A percentile compares a stretch with the other conserved stretches of the same genome.
Evolutionary conservation across 148 eudicot genomes (phyloP).

Genomic region (Rhododendron williamsianum): DNA sequence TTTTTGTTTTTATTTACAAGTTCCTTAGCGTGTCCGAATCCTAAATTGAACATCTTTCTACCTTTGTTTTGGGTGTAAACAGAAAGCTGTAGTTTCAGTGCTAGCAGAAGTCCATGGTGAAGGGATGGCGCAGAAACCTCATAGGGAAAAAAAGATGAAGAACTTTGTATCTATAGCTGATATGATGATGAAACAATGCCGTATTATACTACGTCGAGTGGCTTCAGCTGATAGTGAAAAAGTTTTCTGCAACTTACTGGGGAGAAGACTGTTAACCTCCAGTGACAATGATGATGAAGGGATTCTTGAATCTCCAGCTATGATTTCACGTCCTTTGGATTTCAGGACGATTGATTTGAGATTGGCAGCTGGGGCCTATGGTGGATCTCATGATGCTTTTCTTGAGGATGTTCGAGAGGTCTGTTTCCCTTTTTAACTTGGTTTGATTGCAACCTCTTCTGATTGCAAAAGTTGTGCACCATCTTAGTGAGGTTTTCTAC

Average conservation of each 20-base stretch:
- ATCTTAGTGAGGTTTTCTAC: background rate
- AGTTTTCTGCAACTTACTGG: slow-evolving; percentile 51
- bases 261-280: slow-evolving; percentile 33
- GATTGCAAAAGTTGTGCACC: background rate
- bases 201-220: slow-evolving; percentile 44
- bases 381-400: slow-evolving; percentile 64
- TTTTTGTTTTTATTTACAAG: background rate
- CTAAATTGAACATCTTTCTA: background rate
- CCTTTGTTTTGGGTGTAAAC: slow-evolving; percentile 25
- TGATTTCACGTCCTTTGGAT: slow-evolving; percentile 60
- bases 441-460: background rate
- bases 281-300: slow-evolving; percentile 56
- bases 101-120: slow-evolving; percentile 32
- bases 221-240: slow-evolving; percentile 44
- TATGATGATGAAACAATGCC: slow-evolving; percentile 48
- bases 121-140: slow-evolving; percentile 26
- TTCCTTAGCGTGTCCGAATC: background rate
- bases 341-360: slow-evolving; percentile 63
- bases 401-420: slow-evolving; percentile 73
- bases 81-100: slow-evolving; percentile 73
- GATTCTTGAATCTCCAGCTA: slow-evolving; percentile 55
- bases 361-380: slow-evolving; percentile 64
- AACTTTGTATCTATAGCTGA: slow-evolving; percentile 34
- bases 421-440: slow-evolving; percentile 9
- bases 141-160: slow-evolving; percentile 35